Conservation (phyloP, 2,329 filamentous ascomycete genomes). For the Monilinia polystroma region DNA sequence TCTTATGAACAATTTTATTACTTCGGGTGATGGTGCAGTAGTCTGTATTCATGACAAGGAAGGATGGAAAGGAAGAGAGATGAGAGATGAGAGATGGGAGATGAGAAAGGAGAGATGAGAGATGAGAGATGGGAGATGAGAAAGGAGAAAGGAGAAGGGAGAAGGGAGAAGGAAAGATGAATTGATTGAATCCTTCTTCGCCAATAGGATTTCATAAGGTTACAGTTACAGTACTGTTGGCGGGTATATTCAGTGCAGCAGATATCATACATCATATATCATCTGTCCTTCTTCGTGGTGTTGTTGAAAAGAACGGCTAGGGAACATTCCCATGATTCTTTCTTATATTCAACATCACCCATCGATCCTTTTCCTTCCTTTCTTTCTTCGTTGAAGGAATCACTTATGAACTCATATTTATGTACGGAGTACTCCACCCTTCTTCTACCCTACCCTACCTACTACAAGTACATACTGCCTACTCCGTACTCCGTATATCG, state of each 20-base stretch:
- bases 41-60: background rate
- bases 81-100: background rate
- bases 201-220: background rate
- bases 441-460: background rate
- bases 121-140: no score
- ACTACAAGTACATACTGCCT: no score
- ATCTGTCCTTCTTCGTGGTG: background rate
- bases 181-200: background rate
- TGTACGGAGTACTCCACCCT: no score
- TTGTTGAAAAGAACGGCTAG: background rate
- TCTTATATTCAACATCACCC: background rate
- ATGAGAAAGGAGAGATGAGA: background rate
- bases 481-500: no score
- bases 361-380: background rate
- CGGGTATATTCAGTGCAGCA: background rate
- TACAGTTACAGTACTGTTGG: no score
- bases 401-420: background rate
- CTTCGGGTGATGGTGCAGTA: constrained; percentile 14
- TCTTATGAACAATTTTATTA: constrained; percentile 9
- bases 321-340: background rate
- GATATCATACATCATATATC: background rate
- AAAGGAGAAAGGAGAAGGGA: no score
- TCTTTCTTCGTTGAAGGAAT: background rate
- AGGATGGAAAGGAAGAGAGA: background rate
- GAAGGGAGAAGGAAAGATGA: no score